Evolutionary conservation across 163 green algal species (phyloP).

Genomic region (Trebouxiophyceae sp.): DNA sequence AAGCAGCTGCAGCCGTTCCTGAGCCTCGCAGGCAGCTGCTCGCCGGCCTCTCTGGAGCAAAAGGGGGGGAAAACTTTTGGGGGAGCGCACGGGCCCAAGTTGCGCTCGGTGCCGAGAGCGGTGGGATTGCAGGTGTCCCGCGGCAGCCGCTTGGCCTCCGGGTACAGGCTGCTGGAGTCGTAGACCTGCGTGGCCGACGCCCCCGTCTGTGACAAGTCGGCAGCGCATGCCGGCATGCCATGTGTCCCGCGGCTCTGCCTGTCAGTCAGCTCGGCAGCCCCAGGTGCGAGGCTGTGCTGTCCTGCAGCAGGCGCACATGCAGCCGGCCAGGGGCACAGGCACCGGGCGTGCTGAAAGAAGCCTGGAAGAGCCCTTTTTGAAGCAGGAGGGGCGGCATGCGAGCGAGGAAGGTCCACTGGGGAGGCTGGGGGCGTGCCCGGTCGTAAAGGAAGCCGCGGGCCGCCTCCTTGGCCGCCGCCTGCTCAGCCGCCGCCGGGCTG

Average conservation of each 20-base stretch:
- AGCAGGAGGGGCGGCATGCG: neutral
- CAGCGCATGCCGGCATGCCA: too few species aligned
- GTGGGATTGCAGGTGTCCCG: slow-evolving; percentile 75
- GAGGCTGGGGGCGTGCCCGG: neutral
- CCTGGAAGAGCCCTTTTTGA: neutral
- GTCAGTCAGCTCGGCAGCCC: neutral
- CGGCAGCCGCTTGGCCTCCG: slow-evolving; percentile 15
- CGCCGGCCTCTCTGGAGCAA: too few species aligned
- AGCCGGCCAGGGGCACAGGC: too few species aligned
- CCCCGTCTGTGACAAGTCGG: too few species aligned
- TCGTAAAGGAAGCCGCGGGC: neutral
- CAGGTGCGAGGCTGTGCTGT: neutral
- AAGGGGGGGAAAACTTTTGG: too few species aligned
- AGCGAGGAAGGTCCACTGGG: neutral
- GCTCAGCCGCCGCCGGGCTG: too few species aligned
- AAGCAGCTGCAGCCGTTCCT: too few species aligned
- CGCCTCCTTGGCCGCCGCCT: too few species aligned
- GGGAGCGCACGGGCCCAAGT: slow-evolving; percentile 38
- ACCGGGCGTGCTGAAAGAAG: neutral
- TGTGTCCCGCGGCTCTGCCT: neutral
- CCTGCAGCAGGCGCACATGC: neutral
- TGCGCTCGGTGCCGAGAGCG: slow-evolving; percentile 43
- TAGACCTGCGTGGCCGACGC: too few species aligned
- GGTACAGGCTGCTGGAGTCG: neutral
- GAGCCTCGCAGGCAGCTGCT: too few species aligned